Conservation (phyloP, 2,329 filamentous ascomycete genomes). For the Xylariales sp. region DNA sequence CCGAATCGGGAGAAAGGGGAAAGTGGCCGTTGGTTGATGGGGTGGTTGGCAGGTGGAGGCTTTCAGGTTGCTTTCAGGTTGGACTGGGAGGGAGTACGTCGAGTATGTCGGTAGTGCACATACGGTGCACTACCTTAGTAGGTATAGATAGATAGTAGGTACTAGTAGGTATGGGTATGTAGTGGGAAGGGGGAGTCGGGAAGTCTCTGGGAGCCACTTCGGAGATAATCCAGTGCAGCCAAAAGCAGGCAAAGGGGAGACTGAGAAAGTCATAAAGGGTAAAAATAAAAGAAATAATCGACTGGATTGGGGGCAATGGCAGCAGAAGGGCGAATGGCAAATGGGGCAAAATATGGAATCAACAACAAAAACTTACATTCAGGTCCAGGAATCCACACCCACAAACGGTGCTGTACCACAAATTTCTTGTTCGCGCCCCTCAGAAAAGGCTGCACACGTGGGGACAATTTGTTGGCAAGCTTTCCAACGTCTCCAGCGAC, state of each 20-base stretch:
- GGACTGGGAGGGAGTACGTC: neutral
- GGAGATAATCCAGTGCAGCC: conserved; percentile 32
- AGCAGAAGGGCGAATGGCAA: conserved; percentile 15
- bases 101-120: too few species aligned
- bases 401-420: conserved; percentile 42
- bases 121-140: too few species aligned
- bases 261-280: conserved; percentile 6
- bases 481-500: conserved; percentile 37
- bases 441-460: conserved; percentile 44
- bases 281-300: conserved; percentile 16
- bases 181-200: conserved; percentile 16
- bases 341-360: conserved; percentile 40
- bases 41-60: conserved; percentile 28
- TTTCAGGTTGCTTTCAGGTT: neutral
- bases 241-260: conserved; percentile 20
- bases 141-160: too few species aligned
- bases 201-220: conserved; percentile 15
- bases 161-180: too few species aligned
- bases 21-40: conserved; percentile 1
- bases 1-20: neutral
- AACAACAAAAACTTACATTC: conserved; percentile 41
- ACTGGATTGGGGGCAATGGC: conserved; percentile 13
- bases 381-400: conserved; percentile 40
- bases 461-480: conserved; percentile 41
- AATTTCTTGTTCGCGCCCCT: conserved; percentile 40